Conservation (phyloP, 106 monocot species). For the Gastrodia elata region DNA sequence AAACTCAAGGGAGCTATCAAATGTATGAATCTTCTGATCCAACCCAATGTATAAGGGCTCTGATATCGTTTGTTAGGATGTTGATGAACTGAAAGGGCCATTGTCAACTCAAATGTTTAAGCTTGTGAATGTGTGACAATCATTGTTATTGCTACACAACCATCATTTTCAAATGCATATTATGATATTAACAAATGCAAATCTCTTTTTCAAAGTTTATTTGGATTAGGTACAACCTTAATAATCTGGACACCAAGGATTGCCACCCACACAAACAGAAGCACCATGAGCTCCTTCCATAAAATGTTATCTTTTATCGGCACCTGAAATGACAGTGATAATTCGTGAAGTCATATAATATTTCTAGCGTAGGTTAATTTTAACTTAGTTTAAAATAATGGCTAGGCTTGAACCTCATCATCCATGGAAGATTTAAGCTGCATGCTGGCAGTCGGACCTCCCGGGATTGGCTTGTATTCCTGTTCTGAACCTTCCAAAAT, state of each 20-base stretch:
- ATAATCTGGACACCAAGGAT: conserved; percentile 45
- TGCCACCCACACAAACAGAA: conserved; percentile 49
- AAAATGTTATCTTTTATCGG: conserved; percentile 35
- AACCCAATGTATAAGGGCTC: too few relatives aligned
- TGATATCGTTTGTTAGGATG: too few relatives aligned
- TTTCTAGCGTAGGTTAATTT: background rate
- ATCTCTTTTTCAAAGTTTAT: background rate
- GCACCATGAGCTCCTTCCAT: conserved; percentile 45
- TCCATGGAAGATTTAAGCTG: conserved; percentile 14
- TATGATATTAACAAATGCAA: background rate
- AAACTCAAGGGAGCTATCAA: too few relatives aligned
- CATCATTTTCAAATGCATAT: too few relatives aligned
- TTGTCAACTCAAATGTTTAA: too few relatives aligned
- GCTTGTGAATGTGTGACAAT: too few relatives aligned
- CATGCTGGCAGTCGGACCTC: conserved; percentile 10
- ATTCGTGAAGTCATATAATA: background rate
- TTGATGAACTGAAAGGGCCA: too few relatives aligned
- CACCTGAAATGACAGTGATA: conserved; percentile 18
- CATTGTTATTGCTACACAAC: too few relatives aligned
- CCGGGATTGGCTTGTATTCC: conserved; percentile 28
- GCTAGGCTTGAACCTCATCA: conserved; percentile 14
- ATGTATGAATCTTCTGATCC: too few relatives aligned
- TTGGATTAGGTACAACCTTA: conserved; percentile 21
- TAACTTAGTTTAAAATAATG: background rate
- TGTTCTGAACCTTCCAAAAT: conserved; percentile 19